Evolutionary conservation across 495 filamentous ascomycete genomes (phyloP), one percentile per base, ranked within the genome.

Genomic region (Evansstolkia leycettana): DNA sequence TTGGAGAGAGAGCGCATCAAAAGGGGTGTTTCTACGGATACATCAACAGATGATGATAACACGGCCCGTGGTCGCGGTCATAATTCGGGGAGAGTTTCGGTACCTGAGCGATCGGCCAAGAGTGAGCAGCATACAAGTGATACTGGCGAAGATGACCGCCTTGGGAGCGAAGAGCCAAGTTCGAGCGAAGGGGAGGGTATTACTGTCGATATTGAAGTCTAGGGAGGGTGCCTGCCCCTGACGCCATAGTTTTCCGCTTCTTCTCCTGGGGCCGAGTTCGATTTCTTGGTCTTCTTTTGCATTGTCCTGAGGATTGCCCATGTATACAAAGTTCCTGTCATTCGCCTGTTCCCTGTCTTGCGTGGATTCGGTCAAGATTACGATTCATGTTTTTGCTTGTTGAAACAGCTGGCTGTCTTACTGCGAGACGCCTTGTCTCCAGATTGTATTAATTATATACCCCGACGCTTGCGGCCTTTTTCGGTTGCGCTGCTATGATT

Each of bases 1-100:
- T 48, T 94, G 25, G 80, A 81, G 52, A 62, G 80, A 47, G 75
- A 80, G 54, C 69, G 69, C 38, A 51, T 64, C 24, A 63, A 68
- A 33, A 50, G 55, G 34, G 69, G 45, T 1, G 34, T 54, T 5
- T 47, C 50, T 5, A 36, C 45, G 1, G 28, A 18, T 3, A 19
- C 24, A 10, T 28, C 34, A 3, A 12, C 34, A 5, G 37, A 39
- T 15, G 47, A 47, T 32, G 39, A 36, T 30, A 14, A 24, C 9
- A 20, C 7, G 20, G 33, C 16, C 16, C 14, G n/a, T 35, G 9
- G 5, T 9, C 20, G 20, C 5, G 5, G 20, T 23, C 20, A 23
- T 23, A 9, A 23, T 23, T 23, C 30, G 31, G 0, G 31, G 32
- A 17, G 42, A 36, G 13, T 39, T 24, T n/a, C 28, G 28, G 28